Evolutionary conservation across 306 rosid species (phyloP).

Genomic region (Corylus americana): DNA sequence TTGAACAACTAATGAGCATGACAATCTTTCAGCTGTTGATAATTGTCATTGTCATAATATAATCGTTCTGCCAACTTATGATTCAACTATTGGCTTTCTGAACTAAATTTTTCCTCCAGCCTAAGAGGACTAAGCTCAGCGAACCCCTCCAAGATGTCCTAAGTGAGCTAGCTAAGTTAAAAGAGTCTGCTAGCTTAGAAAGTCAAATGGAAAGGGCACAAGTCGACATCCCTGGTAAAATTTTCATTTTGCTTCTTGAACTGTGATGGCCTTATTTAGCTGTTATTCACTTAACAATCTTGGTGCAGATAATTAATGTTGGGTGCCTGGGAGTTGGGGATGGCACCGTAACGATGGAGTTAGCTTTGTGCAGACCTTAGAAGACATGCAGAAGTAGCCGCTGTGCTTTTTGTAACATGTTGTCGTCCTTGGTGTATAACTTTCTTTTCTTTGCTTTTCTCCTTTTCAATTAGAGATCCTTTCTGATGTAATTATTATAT

Average conservation of each 20-base stretch:
- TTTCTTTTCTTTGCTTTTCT: neutral
- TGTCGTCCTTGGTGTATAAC: neutral
- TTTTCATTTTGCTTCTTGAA: slow-evolving; percentile 10
- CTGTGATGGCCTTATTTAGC: slow-evolving; percentile 5
- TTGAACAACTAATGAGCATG: neutral
- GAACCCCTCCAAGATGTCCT: slow-evolving; percentile 51
- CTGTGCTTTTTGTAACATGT: neutral
- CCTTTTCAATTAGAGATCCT: slow-evolving; percentile 6
- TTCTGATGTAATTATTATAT: slow-evolving; percentile 1
- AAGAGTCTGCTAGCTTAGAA: slow-evolving; percentile 16
- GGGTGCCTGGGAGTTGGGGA: slow-evolving; percentile 1
- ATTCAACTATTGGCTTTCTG: neutral
- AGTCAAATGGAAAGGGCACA: slow-evolving; percentile 4
- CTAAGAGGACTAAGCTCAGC: slow-evolving; percentile 40
- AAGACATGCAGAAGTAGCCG: slow-evolving; percentile 7
- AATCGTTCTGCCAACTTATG: neutral
- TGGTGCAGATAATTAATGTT: slow-evolving; percentile 23
- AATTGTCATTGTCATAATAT: neutral
- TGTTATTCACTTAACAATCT: slow-evolving; percentile 1
- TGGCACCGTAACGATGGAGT: neutral
- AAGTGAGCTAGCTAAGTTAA: slow-evolving; percentile 60
- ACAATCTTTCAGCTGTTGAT: neutral
- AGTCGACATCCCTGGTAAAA: slow-evolving; percentile 35
- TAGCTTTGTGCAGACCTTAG: slow-evolving; percentile 16
- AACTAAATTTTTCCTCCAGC: slow-evolving; percentile 44